These are phyloP conservation scores for Ophiosphaerella narmari DNA, from an alignment of 2,329 filamentous ascomycete species.

Conservation along the genomic window DNA sequence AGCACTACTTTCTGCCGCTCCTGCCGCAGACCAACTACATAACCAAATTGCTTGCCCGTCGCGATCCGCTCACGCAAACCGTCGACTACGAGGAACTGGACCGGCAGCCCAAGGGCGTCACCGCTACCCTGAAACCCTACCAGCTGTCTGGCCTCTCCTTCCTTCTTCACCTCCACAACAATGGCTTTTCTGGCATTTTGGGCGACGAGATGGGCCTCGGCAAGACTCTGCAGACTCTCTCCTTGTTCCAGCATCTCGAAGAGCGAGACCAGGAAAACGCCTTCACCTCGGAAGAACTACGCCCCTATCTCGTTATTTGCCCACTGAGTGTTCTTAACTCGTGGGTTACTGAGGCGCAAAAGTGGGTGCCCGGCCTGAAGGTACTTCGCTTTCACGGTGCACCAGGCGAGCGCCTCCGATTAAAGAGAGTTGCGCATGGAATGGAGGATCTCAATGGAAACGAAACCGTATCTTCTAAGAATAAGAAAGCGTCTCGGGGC, in stretches of 20 bases:
- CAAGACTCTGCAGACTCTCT: constrained; percentile 98
- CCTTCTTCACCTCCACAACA: constrained; percentile 99
- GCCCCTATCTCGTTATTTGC: constrained; percentile 94
- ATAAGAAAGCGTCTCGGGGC: constrained; percentile 72
- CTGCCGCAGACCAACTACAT: constrained; percentile 53
- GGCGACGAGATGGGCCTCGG: constrained; percentile 99
- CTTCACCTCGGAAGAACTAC: constrained; percentile 63
- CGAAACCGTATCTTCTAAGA: constrained; percentile 72
- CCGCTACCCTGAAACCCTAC: constrained; percentile 81
- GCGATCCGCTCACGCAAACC: constrained; percentile 23
- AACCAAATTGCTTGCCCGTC: constrained; percentile 40
- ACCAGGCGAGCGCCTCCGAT: constrained; percentile 78
- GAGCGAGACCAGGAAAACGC: constrained; percentile 72
- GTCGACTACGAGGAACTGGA: constrained; percentile 49
- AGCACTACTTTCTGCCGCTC: constrained; percentile 53
- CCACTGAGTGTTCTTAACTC: constrained; percentile 95
- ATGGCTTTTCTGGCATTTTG: constrained; percentile 97
- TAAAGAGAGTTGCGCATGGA: constrained; percentile 55
- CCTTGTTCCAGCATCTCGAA: constrained; percentile 93
- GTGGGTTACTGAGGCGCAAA: constrained; percentile 97
- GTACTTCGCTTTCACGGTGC: constrained; percentile 96
- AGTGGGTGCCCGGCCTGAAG: constrained; percentile 86
- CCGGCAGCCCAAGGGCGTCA: constrained; percentile 53
- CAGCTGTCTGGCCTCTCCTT: constrained; percentile 96
- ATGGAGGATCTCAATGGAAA: constrained; percentile 54